Percentiles rank a stretch among this genome's conserved stretches.
These are phyloP conservation scores for Castanea sativa DNA, from an alignment of 306 rosid genomes.

Conservation along the genomic window DNA sequence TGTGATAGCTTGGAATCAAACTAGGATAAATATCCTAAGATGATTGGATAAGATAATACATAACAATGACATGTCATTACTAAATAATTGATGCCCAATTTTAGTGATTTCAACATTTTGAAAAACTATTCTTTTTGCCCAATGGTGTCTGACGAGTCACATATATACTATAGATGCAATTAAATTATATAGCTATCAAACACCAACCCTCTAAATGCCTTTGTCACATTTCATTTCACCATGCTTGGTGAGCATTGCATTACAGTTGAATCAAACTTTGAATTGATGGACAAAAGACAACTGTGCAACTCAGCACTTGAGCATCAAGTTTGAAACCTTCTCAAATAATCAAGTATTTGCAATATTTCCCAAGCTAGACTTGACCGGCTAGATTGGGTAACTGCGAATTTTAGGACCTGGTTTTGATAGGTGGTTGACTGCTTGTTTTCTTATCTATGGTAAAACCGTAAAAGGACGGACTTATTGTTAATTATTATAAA, in stretches of 20 bases:
- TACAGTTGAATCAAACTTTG: not conserved
- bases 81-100: not conserved
- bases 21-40: not conserved
- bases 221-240: not conserved
- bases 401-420: conserved; percentile 36
- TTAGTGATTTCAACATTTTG: not conserved
- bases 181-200: not conserved
- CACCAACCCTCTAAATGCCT: not conserved
- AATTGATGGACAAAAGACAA: not conserved
- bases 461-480: conserved; percentile 5
- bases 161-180: not conserved
- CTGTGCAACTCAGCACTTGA: not conserved
- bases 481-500: too few relatives aligned
- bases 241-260: not conserved
- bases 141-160: not conserved
- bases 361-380: conserved; percentile 33
- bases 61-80: not conserved
- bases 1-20: not conserved
- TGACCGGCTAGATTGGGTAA: conserved; percentile 35
- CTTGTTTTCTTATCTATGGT: conserved; percentile 50
- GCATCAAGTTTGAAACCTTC: not conserved
- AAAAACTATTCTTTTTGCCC: not conserved
- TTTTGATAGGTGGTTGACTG: conserved; percentile 19
- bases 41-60: not conserved
- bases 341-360: conserved; percentile 23